phyloP scores from a whole-genome alignment of 2,329 filamentous ascomycete genomes.

The Neopestalotiopsis rosae region DNA sequence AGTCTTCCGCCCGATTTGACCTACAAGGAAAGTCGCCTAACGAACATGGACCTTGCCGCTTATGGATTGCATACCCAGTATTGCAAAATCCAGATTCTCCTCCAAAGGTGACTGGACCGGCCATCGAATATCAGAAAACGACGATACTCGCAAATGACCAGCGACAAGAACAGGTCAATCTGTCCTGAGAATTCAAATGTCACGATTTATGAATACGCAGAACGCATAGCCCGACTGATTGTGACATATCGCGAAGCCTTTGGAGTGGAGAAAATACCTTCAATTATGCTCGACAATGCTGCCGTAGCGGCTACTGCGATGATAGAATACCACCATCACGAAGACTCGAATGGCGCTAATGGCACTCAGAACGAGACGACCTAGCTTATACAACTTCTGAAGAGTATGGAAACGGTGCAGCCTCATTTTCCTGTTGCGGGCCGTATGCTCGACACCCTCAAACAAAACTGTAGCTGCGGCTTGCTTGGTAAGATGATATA shows the following conservation, averaged over 20 bases:
- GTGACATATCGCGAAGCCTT: conserved; percentile 1
- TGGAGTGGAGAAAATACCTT: conserved; percentile 2
- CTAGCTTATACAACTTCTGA: neutral
- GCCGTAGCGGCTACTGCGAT: neutral
- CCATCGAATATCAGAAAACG: neutral
- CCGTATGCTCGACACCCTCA: neutral
- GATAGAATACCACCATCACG: neutral
- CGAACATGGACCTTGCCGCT: neutral
- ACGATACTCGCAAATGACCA: neutral
- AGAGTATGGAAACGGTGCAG: conserved; percentile 1
- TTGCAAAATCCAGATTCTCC: neutral
- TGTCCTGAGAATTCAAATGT: neutral
- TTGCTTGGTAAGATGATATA: neutral
- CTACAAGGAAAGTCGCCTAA: neutral
- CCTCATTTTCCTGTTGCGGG: neutral
- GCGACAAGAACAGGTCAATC: neutral
- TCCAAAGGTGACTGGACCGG: neutral
- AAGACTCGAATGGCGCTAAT: neutral
- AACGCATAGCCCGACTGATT: neutral
- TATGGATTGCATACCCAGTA: neutral
- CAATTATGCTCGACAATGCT: conserved; percentile 1
- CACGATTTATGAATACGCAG: neutral
- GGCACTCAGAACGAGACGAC: neutral
- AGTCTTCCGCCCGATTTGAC: neutral
- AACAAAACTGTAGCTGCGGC: neutral